phyloP scores from a whole-genome alignment of 2,329 filamentous ascomycete genomes.

The Cercospora sesami region DNA sequence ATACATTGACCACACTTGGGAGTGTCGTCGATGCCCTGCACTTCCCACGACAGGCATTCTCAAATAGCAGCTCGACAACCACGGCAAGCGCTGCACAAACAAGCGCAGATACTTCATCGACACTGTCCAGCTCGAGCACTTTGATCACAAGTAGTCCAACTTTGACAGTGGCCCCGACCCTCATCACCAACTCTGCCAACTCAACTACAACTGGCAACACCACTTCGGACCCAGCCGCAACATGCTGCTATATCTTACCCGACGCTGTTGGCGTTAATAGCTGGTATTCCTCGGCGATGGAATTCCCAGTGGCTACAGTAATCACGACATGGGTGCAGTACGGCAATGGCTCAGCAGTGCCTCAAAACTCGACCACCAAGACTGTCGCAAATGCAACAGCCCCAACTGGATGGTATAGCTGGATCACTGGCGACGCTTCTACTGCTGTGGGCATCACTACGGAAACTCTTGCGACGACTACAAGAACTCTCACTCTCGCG shows the following conservation, averaged over 20 bases:
- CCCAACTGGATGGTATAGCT: slow-evolving; percentile 10
- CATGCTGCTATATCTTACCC: slow-evolving; percentile 7
- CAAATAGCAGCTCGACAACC: not conserved
- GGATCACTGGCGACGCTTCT: slow-evolving; percentile 7
- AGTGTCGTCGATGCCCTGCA: not conserved
- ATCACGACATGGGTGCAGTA: slow-evolving; percentile 10
- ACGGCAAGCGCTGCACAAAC: not conserved
- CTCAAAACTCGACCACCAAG: slow-evolving; percentile 6
- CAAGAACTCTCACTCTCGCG: not conserved
- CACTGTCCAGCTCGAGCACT: not conserved
- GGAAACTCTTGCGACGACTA: not conserved
- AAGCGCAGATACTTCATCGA: not conserved
- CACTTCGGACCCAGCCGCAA: not conserved
- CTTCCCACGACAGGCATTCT: not conserved
- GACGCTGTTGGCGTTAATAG: slow-evolving; percentile 4
- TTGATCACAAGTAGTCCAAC: not conserved
- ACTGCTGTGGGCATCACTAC: not conserved
- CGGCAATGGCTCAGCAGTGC: slow-evolving; percentile 5
- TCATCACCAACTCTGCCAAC: not conserved
- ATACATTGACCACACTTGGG: not conserved
- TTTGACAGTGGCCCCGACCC: not conserved
- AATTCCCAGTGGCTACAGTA: slow-evolving; percentile 3
- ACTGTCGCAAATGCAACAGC: slow-evolving; percentile 4
- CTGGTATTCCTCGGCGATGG: slow-evolving; percentile 7
- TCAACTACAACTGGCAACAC: not conserved